Evolutionary conservation across 1,284 basidiomycete species (phyloP).

Genomic region (Prillingera fragicola): DNA sequence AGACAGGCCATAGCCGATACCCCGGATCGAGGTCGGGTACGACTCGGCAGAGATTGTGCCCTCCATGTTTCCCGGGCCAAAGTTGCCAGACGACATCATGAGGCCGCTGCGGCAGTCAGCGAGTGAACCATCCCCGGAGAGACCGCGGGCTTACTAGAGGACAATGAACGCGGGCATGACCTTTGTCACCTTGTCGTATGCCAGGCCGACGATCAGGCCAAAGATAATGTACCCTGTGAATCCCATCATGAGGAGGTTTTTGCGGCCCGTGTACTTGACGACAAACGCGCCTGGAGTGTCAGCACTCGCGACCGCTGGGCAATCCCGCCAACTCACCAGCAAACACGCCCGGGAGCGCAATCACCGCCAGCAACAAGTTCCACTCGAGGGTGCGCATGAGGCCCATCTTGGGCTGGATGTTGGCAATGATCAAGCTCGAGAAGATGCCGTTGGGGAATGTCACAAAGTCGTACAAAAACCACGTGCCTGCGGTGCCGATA

Average conservation of each 20-base stretch:
- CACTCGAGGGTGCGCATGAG: conserved; percentile 56
- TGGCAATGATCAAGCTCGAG: conserved; percentile 59
- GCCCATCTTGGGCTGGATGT: conserved; percentile 55
- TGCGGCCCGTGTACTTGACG: conserved; percentile 53
- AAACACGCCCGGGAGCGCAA: conserved; percentile 63
- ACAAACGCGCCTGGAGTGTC: conserved; percentile 60
- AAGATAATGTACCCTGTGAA: conserved; percentile 68
- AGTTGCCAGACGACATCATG: conserved; percentile 54
- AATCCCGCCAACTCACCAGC: no score
- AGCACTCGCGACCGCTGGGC: no score
- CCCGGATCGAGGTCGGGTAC: conserved; percentile 63
- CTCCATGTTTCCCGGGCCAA: conserved; percentile 68
- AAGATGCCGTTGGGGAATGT: conserved; percentile 64
- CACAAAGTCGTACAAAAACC: conserved; percentile 73
- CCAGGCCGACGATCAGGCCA: conserved; percentile 61
- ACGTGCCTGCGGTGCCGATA: conserved; percentile 65
- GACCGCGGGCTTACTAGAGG: no score
- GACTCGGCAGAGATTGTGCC: conserved; percentile 57
- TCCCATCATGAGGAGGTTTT: conserved; percentile 59
- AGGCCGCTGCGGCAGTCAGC: no score
- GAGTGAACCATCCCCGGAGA: no score
- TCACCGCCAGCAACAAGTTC: conserved; percentile 62
- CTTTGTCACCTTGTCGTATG: conserved; percentile 62
- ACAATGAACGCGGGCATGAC: conserved; percentile 52
- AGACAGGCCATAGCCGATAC: conserved; percentile 62